Evolutionary conservation across 2,329 filamentous ascomycete species (phyloP).

Genomic region (Lojkania enalia): DNA sequence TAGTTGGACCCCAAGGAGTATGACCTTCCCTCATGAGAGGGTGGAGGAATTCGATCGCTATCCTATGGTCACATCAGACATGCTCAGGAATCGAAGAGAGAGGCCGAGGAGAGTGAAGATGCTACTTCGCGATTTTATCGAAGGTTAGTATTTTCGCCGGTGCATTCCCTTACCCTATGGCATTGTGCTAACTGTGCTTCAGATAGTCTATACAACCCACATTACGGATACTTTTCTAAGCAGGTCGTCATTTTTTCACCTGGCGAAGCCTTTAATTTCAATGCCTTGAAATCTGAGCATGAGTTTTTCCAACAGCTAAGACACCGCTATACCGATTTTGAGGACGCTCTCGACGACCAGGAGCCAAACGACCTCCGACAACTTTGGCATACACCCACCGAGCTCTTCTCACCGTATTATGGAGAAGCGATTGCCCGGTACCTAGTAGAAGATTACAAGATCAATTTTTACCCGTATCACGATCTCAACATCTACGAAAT

Average conservation of each 20-base stretch:
- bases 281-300: constrained; percentile 75
- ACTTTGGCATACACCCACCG: constrained; percentile 97
- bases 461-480: constrained; percentile 91
- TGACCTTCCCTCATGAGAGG: constrained; percentile 75
- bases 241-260: constrained; percentile 95
- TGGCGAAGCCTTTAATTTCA: constrained; percentile 89
- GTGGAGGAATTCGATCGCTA: constrained; percentile 78
- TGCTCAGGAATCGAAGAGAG: constrained; percentile 71
- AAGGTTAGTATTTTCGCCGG: constrained; percentile 60
- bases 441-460: constrained; percentile 92
- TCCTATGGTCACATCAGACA: constrained; percentile 81
- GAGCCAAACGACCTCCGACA: constrained; percentile 77
- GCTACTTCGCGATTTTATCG: constrained; percentile 96
- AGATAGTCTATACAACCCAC: constrained; percentile 93
- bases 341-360: constrained; percentile 78
- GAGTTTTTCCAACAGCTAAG: constrained; percentile 79
- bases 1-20: constrained; percentile 83
- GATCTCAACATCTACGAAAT: constrained; percentile 99
- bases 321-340: constrained; percentile 83
- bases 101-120: constrained; percentile 90
- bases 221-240: constrained; percentile 95
- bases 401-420: constrained; percentile 95
- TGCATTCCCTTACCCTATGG: background rate
- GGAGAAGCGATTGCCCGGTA: constrained; percentile 97
- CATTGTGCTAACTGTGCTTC: constrained; percentile 13